These are phyloP conservation scores for Sicyos baderoa DNA, from an alignment of 306 rosid genomes.

Conservation along the genomic window DNA sequence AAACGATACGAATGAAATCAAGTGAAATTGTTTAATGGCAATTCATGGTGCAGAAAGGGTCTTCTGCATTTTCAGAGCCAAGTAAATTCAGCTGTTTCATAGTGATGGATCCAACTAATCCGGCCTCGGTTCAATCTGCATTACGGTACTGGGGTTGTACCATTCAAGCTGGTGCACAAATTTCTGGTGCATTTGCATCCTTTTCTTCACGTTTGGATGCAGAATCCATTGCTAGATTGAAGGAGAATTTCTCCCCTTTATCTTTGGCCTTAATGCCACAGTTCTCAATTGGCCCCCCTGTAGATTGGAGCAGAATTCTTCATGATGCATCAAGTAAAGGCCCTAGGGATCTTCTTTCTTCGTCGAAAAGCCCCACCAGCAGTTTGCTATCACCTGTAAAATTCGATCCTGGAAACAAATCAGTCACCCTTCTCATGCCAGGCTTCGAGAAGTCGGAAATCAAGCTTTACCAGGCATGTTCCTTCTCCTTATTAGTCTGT, in stretches of 20 bases:
- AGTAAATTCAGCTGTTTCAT: conserved; percentile 64
- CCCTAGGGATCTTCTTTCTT: conserved; percentile 51
- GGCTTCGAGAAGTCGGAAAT: conserved; percentile 92
- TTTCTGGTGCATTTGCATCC: conserved; percentile 66
- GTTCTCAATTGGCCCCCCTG: conserved; percentile 30
- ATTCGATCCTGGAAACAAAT: conserved; percentile 54
- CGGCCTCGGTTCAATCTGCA: conserved; percentile 56
- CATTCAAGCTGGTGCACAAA: conserved; percentile 80
- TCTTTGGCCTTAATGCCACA: conserved; percentile 60
- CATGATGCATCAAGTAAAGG: conserved; percentile 30
- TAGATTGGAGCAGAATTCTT: conserved; percentile 51
- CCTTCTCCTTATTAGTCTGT: conserved; percentile 6
- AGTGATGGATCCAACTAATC: conserved; percentile 66
- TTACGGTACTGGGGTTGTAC: conserved; percentile 90
- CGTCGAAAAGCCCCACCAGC: conserved; percentile 31
- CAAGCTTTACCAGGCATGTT: conserved; percentile 75
- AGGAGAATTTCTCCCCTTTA: conserved; percentile 51
- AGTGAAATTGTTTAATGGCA: conserved; percentile 22
- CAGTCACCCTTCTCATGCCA: conserved; percentile 75
- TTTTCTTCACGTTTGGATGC: conserved; percentile 30
- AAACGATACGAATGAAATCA: conserved; percentile 12
- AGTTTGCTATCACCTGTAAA: conserved; percentile 37
- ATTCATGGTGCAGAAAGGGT: conserved; percentile 54
- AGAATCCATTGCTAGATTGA: conserved; percentile 37
- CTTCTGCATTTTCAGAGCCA: conserved; percentile 64